Conservation (phyloP, 2,329 filamentous ascomycete genomes). For the Fonsecaea pugnacius region DNA sequence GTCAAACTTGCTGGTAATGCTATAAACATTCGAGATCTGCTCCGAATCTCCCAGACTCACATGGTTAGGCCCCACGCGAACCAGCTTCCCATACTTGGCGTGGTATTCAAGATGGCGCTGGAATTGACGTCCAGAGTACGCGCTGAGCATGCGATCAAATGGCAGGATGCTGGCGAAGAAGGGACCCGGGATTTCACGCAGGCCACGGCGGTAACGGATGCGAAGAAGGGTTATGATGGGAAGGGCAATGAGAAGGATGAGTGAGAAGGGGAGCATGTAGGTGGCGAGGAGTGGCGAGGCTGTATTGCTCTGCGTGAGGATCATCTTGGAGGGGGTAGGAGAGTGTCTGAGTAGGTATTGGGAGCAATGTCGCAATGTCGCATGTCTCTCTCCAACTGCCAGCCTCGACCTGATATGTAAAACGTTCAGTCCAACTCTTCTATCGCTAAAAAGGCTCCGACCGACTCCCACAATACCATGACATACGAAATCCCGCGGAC, state of each 20-base stretch:
- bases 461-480: background rate
- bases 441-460: background rate
- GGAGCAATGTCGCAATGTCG: background rate
- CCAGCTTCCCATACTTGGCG: constrained; percentile 39
- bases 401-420: background rate
- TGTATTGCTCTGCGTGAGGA: constrained; percentile 2
- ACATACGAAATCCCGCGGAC: background rate
- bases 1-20: constrained; percentile 30
- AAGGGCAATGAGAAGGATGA: constrained; percentile 2
- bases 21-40: constrained; percentile 34
- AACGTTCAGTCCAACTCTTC: background rate
- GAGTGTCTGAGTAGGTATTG: background rate
- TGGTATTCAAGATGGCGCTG: constrained; percentile 37
- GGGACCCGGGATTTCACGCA: constrained; percentile 39
- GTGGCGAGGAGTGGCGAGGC: background rate
- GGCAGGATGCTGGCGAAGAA: constrained; percentile 39
- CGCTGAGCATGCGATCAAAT: constrained; percentile 38
- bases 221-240: constrained; percentile 11
- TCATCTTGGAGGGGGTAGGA: background rate
- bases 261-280: constrained; percentile 1
- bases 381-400: background rate
- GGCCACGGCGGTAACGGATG: constrained; percentile 18
- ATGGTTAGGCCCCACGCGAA: constrained; percentile 41
- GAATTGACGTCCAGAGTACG: constrained; percentile 37
- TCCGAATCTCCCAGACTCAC: constrained; percentile 37